Evolutionary conservation across 306 rosid genomes (phyloP).

Genomic region (Quercus robur): DNA sequence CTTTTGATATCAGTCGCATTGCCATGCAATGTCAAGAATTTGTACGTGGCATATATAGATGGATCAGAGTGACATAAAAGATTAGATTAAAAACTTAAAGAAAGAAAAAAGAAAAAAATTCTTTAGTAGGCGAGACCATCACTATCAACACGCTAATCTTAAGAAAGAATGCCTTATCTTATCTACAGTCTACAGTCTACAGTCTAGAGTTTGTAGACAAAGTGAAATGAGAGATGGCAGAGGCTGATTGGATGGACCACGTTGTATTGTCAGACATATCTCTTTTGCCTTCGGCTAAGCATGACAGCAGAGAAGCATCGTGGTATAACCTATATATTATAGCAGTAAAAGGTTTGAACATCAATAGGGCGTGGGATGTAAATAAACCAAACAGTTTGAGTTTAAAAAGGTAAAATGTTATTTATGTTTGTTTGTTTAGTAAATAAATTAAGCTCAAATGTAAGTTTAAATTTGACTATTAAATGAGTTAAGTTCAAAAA

Average conservation of each 20-base stretch:
- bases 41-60: too few relatives aligned
- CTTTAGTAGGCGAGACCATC: neutral
- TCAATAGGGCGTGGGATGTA: too few relatives aligned
- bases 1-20: too few relatives aligned
- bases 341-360: neutral
- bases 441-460: too few relatives aligned
- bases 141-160: neutral
- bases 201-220: neutral
- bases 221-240: neutral
- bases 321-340: neutral
- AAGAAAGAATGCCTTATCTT: slow-evolving; percentile 4
- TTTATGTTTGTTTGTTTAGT: too few relatives aligned
- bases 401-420: too few relatives aligned
- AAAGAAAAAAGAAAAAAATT: neutral
- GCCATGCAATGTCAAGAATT: too few relatives aligned
- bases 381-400: too few relatives aligned
- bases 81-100: neutral
- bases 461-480: too few relatives aligned
- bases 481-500: too few relatives aligned
- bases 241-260: neutral
- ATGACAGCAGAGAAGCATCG: neutral
- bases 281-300: neutral
- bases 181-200: neutral
- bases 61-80: neutral
- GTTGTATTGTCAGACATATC: neutral